These are phyloP conservation scores for Collybia sordida DNA, from an alignment of 768 basidiomycete species.

Conservation along the genomic window DNA sequence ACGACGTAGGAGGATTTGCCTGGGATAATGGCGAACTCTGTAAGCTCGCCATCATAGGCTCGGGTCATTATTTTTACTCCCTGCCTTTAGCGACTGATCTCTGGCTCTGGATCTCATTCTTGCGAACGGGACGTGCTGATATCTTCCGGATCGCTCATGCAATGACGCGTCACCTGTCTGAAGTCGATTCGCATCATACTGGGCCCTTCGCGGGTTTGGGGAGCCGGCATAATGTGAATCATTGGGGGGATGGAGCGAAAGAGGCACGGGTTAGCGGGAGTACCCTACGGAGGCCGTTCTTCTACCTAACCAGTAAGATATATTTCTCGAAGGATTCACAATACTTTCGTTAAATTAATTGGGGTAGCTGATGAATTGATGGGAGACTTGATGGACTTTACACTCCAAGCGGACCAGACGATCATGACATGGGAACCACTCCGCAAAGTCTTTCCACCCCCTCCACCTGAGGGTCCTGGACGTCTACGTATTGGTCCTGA, in stretches of 20 bases:
- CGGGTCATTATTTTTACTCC: not conserved
- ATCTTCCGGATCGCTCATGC: constrained; percentile 32
- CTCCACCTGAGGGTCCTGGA: constrained; percentile 33
- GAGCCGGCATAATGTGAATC: constrained; percentile 34
- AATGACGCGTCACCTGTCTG: constrained; percentile 36
- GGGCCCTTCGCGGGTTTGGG: constrained; percentile 37
- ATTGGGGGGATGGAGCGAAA: constrained; percentile 41
- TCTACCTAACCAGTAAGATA: constrained; percentile 32
- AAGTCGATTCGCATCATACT: constrained; percentile 36
- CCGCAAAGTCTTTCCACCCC: constrained; percentile 34
- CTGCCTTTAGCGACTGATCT: constrained; percentile 27
- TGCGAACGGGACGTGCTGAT: constrained; percentile 36
- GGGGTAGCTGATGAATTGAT: constrained; percentile 34
- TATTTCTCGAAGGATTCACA: not conserved
- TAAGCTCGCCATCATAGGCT: constrained; percentile 10
- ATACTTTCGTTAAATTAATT: not conserved
- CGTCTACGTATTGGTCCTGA: constrained; percentile 36
- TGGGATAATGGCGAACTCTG: constrained; percentile 39
- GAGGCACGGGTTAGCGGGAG: constrained; percentile 35
- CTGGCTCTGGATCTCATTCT: constrained; percentile 39
- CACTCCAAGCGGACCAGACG: constrained; percentile 32
- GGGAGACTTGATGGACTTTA: constrained; percentile 38
- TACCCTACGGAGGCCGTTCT: constrained; percentile 34
- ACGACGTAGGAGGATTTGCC: constrained; percentile 35
- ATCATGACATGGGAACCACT: constrained; percentile 40